Evolutionary conservation across 2,329 filamentous ascomycete species (phyloP).

Genomic region (Alternaria ventricosa): DNA sequence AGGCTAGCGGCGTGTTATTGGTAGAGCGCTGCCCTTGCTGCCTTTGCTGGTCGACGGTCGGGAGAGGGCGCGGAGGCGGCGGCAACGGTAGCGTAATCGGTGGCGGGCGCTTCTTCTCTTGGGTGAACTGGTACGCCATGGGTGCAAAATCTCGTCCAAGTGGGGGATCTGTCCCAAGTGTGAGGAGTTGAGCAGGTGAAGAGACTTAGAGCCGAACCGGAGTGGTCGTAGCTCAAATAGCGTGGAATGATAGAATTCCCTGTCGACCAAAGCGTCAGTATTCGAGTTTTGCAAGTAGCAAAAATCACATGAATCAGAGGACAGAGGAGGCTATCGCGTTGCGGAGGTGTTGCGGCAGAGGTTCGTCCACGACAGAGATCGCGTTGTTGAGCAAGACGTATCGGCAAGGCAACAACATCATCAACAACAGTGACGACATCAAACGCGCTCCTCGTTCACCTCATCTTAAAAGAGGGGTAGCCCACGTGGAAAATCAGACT

Average conservation of each 20-base stretch:
- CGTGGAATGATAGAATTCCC: neutral
- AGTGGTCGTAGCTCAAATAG: neutral
- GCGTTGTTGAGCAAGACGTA: conserved; percentile 1
- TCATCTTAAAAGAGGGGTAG: neutral
- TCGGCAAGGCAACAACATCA: conserved; percentile 15
- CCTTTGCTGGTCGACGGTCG: conserved; percentile 18
- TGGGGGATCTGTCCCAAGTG: neutral
- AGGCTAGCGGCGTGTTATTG: conserved; percentile 17
- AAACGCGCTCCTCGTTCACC: conserved; percentile 23
- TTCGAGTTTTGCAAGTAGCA: neutral
- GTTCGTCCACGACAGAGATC: neutral
- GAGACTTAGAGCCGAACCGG: neutral
- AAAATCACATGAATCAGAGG: neutral
- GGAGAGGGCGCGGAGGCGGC: conserved; percentile 14
- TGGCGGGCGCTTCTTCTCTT: conserved; percentile 36
- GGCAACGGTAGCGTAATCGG: conserved; percentile 27
- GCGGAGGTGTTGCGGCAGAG: neutral
- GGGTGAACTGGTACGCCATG: conserved; percentile 24
- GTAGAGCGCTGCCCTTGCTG: conserved; percentile 9
- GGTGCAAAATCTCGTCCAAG: neutral
- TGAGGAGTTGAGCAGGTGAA: neutral
- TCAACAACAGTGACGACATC: conserved; percentile 20
- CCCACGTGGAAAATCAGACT: neutral
- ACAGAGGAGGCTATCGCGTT: neutral
- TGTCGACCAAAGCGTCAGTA: neutral